Conservation (phyloP, 106 monocot genomes). For the Hemerocallis citrina region DNA sequence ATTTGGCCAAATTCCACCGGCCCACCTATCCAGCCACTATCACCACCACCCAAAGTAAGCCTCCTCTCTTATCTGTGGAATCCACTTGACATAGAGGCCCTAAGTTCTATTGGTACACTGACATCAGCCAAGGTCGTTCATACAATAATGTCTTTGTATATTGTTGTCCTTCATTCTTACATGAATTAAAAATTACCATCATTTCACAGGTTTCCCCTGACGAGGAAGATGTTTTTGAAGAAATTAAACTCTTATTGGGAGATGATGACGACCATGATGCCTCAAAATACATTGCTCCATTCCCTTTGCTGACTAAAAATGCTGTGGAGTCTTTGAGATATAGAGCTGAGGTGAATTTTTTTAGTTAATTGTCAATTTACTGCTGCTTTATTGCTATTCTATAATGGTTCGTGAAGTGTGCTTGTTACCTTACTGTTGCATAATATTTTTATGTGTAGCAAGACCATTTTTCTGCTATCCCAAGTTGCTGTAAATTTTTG, state of each 20-base stretch:
- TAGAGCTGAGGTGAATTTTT: slow-evolving; percentile 64
- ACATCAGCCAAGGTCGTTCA: no score
- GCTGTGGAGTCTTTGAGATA: slow-evolving; percentile 89
- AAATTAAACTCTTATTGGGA: slow-evolving; percentile 52
- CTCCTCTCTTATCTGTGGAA: no score
- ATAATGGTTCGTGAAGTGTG: background rate
- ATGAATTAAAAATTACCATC: background rate
- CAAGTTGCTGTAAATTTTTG: background rate
- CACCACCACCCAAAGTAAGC: no score
- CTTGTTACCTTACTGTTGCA: background rate
- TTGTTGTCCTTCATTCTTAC: background rate
- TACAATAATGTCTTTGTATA: background rate
- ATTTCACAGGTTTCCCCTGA: slow-evolving; percentile 53
- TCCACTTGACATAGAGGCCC: no score
- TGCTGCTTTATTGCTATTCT: background rate
- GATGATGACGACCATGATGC: slow-evolving; percentile 31
- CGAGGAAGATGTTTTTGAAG: slow-evolving; percentile 46
- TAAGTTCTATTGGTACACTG: no score
- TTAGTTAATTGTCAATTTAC: background rate
- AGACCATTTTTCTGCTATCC: background rate
- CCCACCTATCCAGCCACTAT: no score
- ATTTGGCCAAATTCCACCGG: no score
- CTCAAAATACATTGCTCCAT: slow-evolving; percentile 36
- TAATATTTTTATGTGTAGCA: background rate
- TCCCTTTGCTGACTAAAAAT: slow-evolving; percentile 63